These are phyloP conservation scores for Peniophora sp. DNA, from an alignment of 1,284 basidiomycete species.

Conservation along the genomic window DNA sequence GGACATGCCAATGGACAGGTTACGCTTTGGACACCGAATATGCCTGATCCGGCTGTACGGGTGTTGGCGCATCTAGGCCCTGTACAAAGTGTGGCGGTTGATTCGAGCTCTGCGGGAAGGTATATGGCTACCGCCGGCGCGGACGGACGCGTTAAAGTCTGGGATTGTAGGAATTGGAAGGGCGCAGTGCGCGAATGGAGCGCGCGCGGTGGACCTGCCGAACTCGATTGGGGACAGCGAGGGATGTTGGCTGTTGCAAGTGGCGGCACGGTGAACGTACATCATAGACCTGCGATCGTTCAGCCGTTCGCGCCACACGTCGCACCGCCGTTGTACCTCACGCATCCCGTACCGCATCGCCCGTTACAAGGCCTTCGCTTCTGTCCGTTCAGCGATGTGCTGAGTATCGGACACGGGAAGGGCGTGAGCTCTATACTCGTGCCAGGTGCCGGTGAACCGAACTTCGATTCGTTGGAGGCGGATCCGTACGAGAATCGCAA, in stretches of 20 bases:
- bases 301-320: conserved; percentile 38
- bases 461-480: conserved; percentile 90
- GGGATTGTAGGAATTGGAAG: conserved; percentile 96
- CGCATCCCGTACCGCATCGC: conserved; percentile 68
- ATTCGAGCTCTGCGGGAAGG: conserved; percentile 76
- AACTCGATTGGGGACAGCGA: conserved; percentile 73
- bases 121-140: conserved; percentile 89
- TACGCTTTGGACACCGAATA: conserved; percentile 94
- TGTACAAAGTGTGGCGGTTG: conserved; percentile 75
- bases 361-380: conserved; percentile 68
- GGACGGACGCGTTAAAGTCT: conserved; percentile 88
- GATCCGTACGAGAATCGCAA: conserved; percentile 92
- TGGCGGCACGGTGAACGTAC: conserved; percentile 79
- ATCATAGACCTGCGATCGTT: conserved; percentile 61
- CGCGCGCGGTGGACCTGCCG: conserved; percentile 53
- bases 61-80: conserved; percentile 90
- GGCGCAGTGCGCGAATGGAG: conserved; percentile 79
- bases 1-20: conserved; percentile 92
- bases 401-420: conserved; percentile 66
- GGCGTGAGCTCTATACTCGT: conserved; percentile 86
- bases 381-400: conserved; percentile 89
- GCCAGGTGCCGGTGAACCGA: conserved; percentile 89
- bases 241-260: conserved; percentile 80
- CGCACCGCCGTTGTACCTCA: conserved; percentile 79
- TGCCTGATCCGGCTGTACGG: conserved; percentile 86